Conservation (phyloP, 495 filamentous ascomycete species). For the Hypoxylon cercidicola region DNA sequence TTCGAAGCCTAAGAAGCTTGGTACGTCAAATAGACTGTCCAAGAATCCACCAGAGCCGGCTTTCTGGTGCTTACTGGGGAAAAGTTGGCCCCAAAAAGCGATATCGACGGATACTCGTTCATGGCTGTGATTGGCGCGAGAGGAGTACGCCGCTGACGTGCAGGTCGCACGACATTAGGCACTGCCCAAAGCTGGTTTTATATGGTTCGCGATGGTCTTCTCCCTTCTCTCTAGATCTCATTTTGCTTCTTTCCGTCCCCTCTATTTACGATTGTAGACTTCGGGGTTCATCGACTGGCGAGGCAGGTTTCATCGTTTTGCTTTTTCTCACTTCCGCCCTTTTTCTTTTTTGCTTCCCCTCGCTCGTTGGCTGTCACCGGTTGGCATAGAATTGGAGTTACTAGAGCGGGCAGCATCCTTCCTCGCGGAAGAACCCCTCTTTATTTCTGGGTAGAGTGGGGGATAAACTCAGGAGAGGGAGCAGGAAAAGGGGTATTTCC, state of each 20-base stretch:
- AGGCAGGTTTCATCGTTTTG: slow-evolving; percentile 17
- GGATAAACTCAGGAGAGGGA: slow-evolving; percentile 6
- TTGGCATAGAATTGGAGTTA: slow-evolving; percentile 34
- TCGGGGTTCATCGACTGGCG: slow-evolving; percentile 9
- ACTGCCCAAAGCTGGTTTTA: slow-evolving; percentile 8
- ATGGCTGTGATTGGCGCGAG: slow-evolving; percentile 25
- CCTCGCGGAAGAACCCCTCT: slow-evolving; percentile 34
- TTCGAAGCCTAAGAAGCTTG: background rate
- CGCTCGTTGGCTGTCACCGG: slow-evolving; percentile 7
- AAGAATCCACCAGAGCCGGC: background rate
- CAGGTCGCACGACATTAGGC: slow-evolving; percentile 26
- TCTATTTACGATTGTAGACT: slow-evolving; percentile 17
- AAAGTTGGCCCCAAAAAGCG: background rate
- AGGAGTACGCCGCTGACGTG: slow-evolving; percentile 31
- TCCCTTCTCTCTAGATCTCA: background rate
- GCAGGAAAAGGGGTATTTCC: slow-evolving; percentile 10
- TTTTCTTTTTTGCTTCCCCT: slow-evolving; percentile 13
- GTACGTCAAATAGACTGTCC: slow-evolving; percentile 9
- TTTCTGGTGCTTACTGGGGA: slow-evolving; percentile 19
- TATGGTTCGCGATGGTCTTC: slow-evolving; percentile 8
- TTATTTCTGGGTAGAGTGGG: slow-evolving; percentile 11
- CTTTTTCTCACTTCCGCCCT: slow-evolving; percentile 1
- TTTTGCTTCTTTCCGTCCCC: slow-evolving; percentile 10
- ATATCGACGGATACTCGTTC: slow-evolving; percentile 8
- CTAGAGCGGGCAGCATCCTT: slow-evolving; percentile 36